A percentile compares a stretch with the other conserved stretches of the same genome.
Conservation (phyloP, 495 filamentous ascomycete genomes). For the Lasiosphaeris hirsuta region DNA sequence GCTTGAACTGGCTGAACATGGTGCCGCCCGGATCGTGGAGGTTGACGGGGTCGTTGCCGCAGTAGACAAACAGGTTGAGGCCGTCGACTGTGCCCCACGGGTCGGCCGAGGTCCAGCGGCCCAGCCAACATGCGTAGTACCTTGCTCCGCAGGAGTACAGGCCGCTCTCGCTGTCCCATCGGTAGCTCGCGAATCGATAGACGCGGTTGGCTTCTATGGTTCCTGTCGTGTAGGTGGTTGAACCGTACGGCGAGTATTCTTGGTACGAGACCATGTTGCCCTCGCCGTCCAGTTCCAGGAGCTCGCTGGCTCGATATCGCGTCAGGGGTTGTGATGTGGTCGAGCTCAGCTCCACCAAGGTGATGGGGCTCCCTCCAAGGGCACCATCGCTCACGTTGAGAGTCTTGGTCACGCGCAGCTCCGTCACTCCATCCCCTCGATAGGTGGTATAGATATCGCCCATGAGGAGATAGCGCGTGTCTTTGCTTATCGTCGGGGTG, state of each 20-base stretch:
- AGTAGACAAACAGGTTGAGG: too few relatives aligned
- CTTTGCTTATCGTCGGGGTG: too few relatives aligned
- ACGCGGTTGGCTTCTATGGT: constrained; percentile 14
- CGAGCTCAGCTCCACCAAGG: background rate
- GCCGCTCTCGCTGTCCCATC: constrained; percentile 34
- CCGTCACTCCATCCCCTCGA: too few relatives aligned
- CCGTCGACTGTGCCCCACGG: constrained; percentile 20
- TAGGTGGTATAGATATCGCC: too few relatives aligned
- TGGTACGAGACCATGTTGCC: constrained; percentile 32
- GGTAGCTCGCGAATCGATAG: constrained; percentile 30
- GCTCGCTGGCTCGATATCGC: background rate
- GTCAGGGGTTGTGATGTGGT: background rate
- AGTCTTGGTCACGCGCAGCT: too few relatives aligned
- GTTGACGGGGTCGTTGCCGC: too few relatives aligned
- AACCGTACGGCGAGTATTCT: constrained; percentile 37
- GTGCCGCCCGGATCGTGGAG: too few relatives aligned
- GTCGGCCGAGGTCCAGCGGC: constrained; percentile 33
- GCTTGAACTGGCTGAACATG: too few relatives aligned
- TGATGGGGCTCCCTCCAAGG: background rate
- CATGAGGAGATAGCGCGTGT: too few relatives aligned
- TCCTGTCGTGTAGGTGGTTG: constrained; percentile 17
- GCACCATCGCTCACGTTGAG: too few relatives aligned
- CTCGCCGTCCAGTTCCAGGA: constrained; percentile 17
- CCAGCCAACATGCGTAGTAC: constrained; percentile 33
- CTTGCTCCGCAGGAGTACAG: constrained; percentile 30